Evolutionary conservation across 2,329 filamentous ascomycete genomes (phyloP).

Genomic region (Ceratocystis colombiana): DNA sequence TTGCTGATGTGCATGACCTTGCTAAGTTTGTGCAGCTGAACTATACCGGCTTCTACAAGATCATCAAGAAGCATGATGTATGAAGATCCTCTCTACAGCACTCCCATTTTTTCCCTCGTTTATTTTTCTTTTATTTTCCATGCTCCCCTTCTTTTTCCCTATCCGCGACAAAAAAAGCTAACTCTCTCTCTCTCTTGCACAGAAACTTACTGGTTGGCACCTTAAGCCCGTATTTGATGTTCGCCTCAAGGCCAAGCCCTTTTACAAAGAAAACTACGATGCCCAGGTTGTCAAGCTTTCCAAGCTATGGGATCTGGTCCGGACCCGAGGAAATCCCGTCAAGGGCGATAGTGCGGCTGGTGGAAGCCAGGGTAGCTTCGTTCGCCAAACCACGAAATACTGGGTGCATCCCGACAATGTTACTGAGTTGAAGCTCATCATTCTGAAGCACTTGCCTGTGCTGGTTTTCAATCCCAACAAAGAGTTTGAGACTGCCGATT

Average conservation of each 20-base stretch:
- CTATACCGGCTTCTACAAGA: slow-evolving; percentile 98
- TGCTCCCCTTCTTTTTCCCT: not conserved
- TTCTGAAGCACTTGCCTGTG: slow-evolving; percentile 93
- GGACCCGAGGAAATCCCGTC: slow-evolving; percentile 82
- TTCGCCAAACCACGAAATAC: slow-evolving; percentile 96
- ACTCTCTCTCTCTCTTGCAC: slow-evolving; percentile 25
- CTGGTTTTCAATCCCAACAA: slow-evolving; percentile 96
- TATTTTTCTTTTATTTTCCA: not conserved
- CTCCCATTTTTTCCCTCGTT: not conserved
- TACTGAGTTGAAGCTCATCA: slow-evolving; percentile 93
- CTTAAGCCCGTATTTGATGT: slow-evolving; percentile 93
- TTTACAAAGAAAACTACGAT: slow-evolving; percentile 99
- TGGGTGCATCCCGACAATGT: slow-evolving; percentile 99
- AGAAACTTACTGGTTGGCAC: slow-evolving; percentile 93
- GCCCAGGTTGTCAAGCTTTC: slow-evolving; percentile 90
- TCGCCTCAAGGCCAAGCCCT: slow-evolving; percentile 87
- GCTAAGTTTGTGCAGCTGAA: slow-evolving; percentile 98
- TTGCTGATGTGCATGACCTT: slow-evolving; percentile 94
- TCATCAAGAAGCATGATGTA: slow-evolving; percentile 99
- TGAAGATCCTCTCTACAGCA: slow-evolving; percentile 30
- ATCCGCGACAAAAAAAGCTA: slow-evolving; percentile 24
- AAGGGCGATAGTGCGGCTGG: slow-evolving; percentile 88
- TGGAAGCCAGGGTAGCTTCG: slow-evolving; percentile 86
- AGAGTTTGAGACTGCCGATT: slow-evolving; percentile 82
- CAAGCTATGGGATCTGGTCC: slow-evolving; percentile 85